A percentile compares a stretch with the other conserved stretches of the same genome.
Evolutionary conservation across 495 filamentous ascomycete genomes (phyloP).

Genomic region (Talaromyces adpressus): DNA sequence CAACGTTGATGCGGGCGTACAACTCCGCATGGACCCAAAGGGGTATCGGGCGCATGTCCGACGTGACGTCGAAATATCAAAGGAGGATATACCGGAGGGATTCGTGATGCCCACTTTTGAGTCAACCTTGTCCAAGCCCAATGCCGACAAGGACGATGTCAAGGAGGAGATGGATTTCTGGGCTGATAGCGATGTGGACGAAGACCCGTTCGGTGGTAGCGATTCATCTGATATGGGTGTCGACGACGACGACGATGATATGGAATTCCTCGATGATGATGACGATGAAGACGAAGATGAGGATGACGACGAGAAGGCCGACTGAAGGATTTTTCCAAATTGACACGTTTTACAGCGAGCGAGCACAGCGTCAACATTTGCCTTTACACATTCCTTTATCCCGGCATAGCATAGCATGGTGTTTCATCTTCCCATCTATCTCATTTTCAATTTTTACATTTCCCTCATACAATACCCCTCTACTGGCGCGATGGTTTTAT

Average conservation of each 20-base stretch:
- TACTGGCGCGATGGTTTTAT: background rate
- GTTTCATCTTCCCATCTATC: background rate
- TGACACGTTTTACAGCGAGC: background rate
- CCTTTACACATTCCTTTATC: background rate
- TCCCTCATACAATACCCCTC: background rate
- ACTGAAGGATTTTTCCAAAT: background rate
- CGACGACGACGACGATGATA: constrained; percentile 51
- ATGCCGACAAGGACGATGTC: constrained; percentile 49
- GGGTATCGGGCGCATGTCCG: constrained; percentile 62
- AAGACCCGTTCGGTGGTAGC: constrained; percentile 71
- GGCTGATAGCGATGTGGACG: constrained; percentile 69
- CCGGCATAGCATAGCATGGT: constrained; percentile 3
- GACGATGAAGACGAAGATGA: constrained; percentile 13
- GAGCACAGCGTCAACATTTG: background rate
- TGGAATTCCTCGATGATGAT: constrained; percentile 48
- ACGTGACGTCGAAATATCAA: constrained; percentile 64
- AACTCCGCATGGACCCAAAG: constrained; percentile 65
- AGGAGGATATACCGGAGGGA: constrained; percentile 68
- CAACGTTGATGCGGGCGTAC: constrained; percentile 87
- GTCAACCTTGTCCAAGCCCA: constrained; percentile 51
- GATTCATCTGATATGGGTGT: constrained; percentile 46
- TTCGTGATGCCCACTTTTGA: constrained; percentile 77
- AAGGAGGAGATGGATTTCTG: constrained; percentile 72
- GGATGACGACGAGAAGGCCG: background rate
- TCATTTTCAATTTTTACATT: background rate